A percentile compares a stretch with the other conserved stretches of the same genome.
These are phyloP conservation scores for Kalanchoe fedtschenkoi DNA, from an alignment of 164 flowering plant species.

Conservation along the genomic window DNA sequence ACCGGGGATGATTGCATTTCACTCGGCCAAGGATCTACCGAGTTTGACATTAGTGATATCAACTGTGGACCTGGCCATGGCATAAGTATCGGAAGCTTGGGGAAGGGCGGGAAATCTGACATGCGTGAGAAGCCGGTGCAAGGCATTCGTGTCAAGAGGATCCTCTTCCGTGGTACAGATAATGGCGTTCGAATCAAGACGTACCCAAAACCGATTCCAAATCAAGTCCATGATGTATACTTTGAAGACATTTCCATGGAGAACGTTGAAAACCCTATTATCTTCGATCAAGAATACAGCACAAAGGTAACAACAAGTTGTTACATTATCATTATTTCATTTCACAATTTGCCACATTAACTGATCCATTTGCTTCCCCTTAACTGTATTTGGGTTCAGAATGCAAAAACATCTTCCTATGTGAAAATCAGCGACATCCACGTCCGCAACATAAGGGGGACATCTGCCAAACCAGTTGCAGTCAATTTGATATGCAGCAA, in stretches of 20 bases:
- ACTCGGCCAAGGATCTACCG: background rate
- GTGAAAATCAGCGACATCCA: constrained; percentile 21
- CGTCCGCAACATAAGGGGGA: constrained; percentile 23
- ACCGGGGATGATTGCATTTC: constrained; percentile 5
- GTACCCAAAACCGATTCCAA: background rate
- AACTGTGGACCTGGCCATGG: constrained; percentile 1
- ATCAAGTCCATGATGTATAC: background rate
- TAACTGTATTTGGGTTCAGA: background rate
- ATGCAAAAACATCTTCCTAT: background rate
- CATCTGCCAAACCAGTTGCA: constrained; percentile 16
- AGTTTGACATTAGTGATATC: background rate
- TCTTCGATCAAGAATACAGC: constrained; percentile 4
- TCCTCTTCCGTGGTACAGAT: background rate
- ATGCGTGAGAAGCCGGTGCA: background rate
- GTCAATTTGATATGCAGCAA: constrained; percentile 27
- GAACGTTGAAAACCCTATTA: background rate
- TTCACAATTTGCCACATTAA: too few relatives aligned
- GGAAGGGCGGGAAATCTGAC: background rate
- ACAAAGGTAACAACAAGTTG: too few relatives aligned
- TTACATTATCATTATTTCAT: too few relatives aligned
- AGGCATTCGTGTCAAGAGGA: background rate
- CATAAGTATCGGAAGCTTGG: constrained; percentile 5
- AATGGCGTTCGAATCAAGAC: constrained; percentile 1
- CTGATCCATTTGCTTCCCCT: too few relatives aligned
- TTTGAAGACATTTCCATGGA: background rate